Percentiles rank a stretch among this genome's conserved stretches.
phyloP scores from a whole-genome alignment of 169 alveolate genomes.

The Plasmodium ovale region DNA sequence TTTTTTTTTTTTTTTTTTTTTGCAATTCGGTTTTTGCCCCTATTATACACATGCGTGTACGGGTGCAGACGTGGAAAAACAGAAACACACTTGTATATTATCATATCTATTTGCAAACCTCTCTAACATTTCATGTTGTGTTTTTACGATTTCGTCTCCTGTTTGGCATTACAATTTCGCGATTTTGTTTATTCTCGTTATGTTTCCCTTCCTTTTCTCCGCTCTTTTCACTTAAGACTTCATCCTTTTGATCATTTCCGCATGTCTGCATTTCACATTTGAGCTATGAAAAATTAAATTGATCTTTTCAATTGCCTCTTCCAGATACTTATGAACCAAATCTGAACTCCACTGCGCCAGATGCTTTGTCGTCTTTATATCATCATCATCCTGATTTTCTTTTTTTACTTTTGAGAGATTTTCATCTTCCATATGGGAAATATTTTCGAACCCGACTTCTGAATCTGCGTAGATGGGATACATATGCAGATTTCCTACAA shows the following conservation, averaged over 20 bases:
- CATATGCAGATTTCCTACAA: conserved; percentile 31
- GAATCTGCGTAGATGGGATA: conserved; percentile 63
- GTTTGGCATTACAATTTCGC: neutral
- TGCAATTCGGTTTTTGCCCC: too few relatives aligned
- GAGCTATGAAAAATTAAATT: conserved; percentile 29
- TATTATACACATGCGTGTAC: neutral
- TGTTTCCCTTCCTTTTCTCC: neutral
- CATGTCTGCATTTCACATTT: conserved; percentile 44
- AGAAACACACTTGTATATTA: too few relatives aligned
- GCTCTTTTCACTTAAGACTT: neutral
- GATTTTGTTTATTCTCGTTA: neutral
- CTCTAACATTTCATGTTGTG: neutral
- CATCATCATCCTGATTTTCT: conserved; percentile 76
- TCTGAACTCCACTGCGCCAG: conserved; percentile 76
- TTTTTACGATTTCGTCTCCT: too few relatives aligned
- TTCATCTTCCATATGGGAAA: conserved; percentile 67
- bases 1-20: too few relatives aligned
- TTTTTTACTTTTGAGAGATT: conserved; percentile 65
- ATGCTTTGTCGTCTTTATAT: conserved; percentile 62
- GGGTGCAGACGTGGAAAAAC: neutral
- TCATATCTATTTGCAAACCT: neutral
- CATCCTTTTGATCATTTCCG: conserved; percentile 53
- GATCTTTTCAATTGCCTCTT: conserved; percentile 59
- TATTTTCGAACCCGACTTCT: conserved; percentile 73
- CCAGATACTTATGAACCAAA: conserved; percentile 69